phyloP scores from a whole-genome alignment of 352 stramenopile species.

The Phytophthora pluvialis region DNA sequence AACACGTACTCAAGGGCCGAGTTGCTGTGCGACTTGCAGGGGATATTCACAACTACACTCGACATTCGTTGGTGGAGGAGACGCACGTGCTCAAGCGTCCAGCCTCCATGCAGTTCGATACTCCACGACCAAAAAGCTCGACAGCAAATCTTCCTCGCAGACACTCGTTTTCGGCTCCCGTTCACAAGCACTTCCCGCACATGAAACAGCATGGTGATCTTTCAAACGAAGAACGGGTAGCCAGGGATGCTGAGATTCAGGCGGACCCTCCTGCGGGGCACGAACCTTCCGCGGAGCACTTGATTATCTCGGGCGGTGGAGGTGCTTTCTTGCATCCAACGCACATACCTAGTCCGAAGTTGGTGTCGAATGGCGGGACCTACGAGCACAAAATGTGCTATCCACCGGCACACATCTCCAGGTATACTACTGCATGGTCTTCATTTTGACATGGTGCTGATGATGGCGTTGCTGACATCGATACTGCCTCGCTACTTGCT shows the following conservation, averaged over 20 bases:
- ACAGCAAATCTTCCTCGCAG: slow-evolving; percentile 30
- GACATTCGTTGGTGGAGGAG: slow-evolving; percentile 77
- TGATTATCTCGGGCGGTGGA: slow-evolving; percentile 91
- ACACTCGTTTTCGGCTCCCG: slow-evolving; percentile 41
- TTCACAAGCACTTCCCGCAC: slow-evolving; percentile 81
- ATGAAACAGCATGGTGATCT: slow-evolving; percentile 47
- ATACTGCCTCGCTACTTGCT: slow-evolving; percentile 6
- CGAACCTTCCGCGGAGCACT: slow-evolving; percentile 54
- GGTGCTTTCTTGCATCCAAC: slow-evolving; percentile 92
- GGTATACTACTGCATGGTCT: slow-evolving; percentile 37
- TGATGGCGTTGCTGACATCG: slow-evolving; percentile 1
- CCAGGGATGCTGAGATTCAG: slow-evolving; percentile 12
- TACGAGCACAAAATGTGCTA: slow-evolving; percentile 89
- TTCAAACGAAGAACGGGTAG: slow-evolving; percentile 21
- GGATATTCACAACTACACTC: slow-evolving; percentile 95
- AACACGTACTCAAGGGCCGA: slow-evolving; percentile 72
- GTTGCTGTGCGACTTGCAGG: slow-evolving; percentile 86
- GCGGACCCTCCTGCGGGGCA: slow-evolving; percentile 7
- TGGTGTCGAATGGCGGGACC: slow-evolving; percentile 66
- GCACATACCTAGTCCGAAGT: slow-evolving; percentile 68
- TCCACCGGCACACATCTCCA: slow-evolving; percentile 77
- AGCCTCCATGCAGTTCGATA: slow-evolving; percentile 38
- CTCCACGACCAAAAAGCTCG: slow-evolving; percentile 16
- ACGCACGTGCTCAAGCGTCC: slow-evolving; percentile 38
- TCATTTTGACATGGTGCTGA: background rate